Evolutionary conservation across 192 early-diverging fungal species (phyloP).

Genomic region (Funneliformis geosporum): DNA sequence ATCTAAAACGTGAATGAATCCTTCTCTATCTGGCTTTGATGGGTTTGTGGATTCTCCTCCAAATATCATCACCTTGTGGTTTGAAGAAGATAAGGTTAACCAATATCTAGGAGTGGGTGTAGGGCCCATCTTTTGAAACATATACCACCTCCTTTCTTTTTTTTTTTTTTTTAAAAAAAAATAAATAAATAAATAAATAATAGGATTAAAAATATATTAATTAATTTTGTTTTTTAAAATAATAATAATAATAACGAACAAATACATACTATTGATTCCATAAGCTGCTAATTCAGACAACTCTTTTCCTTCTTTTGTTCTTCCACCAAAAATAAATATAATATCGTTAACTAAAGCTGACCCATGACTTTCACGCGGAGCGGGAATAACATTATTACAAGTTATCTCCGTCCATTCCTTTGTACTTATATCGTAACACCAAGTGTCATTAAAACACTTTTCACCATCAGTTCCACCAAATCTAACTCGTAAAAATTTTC

Average conservation of each 20-base stretch:
- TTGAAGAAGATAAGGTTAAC: slow-evolving; percentile 46
- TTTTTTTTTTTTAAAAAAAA: background rate
- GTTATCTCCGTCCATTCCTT: slow-evolving; percentile 46
- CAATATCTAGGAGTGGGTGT: slow-evolving; percentile 47
- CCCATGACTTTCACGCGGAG: slow-evolving; percentile 44
- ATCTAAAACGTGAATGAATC: slow-evolving; percentile 47
- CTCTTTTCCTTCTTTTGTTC: slow-evolving; percentile 42
- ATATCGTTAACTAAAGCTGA: slow-evolving; percentile 47
- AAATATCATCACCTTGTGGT: slow-evolving; percentile 52
- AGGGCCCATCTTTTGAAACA: slow-evolving; percentile 50
- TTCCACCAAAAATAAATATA: slow-evolving; percentile 60
- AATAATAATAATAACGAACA: background rate
- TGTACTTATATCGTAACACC: slow-evolving; percentile 49
- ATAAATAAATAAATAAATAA: background rate
- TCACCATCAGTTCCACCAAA: slow-evolving; percentile 57
- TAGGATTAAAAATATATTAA: too few species aligned
- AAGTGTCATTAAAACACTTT: slow-evolving; percentile 57
- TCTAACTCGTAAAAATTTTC: slow-evolving; percentile 28
- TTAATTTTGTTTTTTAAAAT: too few species aligned
- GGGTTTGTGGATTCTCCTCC: slow-evolving; percentile 52
- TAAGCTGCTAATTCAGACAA: slow-evolving; percentile 56
- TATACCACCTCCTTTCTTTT: slow-evolving; percentile 52
- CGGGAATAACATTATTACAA: slow-evolving; percentile 49
- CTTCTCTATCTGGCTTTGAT: slow-evolving; percentile 47
- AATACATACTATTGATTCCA: slow-evolving; percentile 49